These are phyloP conservation scores for Myochromella boudieri DNA, from an alignment of 768 basidiomycete genomes.

Conservation along the genomic window DNA sequence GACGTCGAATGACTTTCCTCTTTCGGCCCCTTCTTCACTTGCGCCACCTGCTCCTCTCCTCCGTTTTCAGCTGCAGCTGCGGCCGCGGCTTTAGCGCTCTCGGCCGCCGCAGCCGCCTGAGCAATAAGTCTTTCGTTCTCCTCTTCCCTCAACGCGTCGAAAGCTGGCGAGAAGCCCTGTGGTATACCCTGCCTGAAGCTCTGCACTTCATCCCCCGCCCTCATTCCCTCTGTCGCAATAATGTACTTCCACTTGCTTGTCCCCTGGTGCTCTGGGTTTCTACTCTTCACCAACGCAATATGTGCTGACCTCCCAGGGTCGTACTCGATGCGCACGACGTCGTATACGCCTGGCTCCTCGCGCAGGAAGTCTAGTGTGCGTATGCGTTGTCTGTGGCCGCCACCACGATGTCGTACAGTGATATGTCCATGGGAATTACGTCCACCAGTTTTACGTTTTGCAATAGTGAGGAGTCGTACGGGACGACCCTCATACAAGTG, in stretches of 20 bases:
- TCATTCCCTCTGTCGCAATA: conserved; percentile 84
- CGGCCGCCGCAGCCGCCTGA: conserved; percentile 15
- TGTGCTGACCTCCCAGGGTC: conserved; percentile 94
- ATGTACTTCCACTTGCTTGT: conserved; percentile 82
- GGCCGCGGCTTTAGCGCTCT: conserved; percentile 15
- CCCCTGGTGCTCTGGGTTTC: conserved; percentile 52
- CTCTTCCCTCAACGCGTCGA: conserved; percentile 32
- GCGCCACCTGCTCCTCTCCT: conserved; percentile 10
- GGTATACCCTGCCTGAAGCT: conserved; percentile 86
- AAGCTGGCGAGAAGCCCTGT: conserved; percentile 64
- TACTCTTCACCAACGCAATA: conserved; percentile 82
- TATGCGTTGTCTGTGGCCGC: conserved; percentile 86
- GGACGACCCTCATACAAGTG: conserved; percentile 90
- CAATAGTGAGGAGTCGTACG: conserved; percentile 74
- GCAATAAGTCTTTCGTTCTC: too few species aligned
- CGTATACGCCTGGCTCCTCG: conserved; percentile 74
- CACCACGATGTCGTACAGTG: conserved; percentile 86
- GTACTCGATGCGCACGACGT: conserved; percentile 94
- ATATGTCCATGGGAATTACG: conserved; percentile 82
- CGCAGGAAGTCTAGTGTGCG: conserved; percentile 86
- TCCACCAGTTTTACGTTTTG: conserved; percentile 84
- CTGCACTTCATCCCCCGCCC: conserved; percentile 86
- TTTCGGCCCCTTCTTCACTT: too few species aligned
- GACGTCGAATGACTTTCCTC: too few species aligned
- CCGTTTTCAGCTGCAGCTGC: conserved; percentile 19